phyloP scores from a whole-genome alignment of 257 asterid species.

The Jacaranda copaia region DNA sequence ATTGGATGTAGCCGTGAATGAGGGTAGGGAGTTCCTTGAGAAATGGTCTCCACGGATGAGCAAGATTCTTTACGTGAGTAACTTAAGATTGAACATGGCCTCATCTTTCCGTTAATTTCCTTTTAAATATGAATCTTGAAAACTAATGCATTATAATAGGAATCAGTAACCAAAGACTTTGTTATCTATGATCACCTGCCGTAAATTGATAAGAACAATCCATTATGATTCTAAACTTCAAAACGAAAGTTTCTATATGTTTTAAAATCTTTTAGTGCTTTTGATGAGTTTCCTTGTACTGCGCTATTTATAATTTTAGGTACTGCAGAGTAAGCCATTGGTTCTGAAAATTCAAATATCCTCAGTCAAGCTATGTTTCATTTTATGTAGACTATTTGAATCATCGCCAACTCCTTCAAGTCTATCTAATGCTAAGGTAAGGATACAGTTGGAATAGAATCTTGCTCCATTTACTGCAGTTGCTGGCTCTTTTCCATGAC shows the following conservation, averaged over 20 bases:
- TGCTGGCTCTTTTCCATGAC: slow-evolving; percentile 17
- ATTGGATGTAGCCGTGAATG: slow-evolving; percentile 78
- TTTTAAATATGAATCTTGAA: background rate
- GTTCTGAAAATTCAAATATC: slow-evolving; percentile 67
- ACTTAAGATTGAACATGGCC: slow-evolving; percentile 28
- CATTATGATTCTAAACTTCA: background rate
- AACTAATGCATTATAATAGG: background rate
- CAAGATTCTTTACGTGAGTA: slow-evolving; percentile 86
- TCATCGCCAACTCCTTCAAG: slow-evolving; percentile 49
- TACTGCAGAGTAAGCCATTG: slow-evolving; percentile 70
- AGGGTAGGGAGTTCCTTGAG: slow-evolving; percentile 87
- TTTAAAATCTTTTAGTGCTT: slow-evolving; percentile 13
- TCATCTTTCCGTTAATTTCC: slow-evolving; percentile 8
- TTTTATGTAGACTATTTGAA: slow-evolving; percentile 56
- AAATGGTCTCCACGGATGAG: slow-evolving; percentile 91
- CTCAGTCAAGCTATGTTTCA: slow-evolving; percentile 55
- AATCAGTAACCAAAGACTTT: slow-evolving; percentile 1
- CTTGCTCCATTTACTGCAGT: background rate
- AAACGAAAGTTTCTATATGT: slow-evolving; percentile 6
- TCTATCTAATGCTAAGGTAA: slow-evolving; percentile 65
- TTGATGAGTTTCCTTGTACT: slow-evolving; percentile 19
- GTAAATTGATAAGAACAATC: background rate
- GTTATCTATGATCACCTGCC: background rate
- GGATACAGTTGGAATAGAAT: slow-evolving; percentile 7
- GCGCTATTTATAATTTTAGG: slow-evolving; percentile 46